Percentiles rank a stretch among this genome's conserved stretches.
phyloP scores from a whole-genome alignment of 805 yeast genomes.

The Kodamaea jinghongensis region DNA sequence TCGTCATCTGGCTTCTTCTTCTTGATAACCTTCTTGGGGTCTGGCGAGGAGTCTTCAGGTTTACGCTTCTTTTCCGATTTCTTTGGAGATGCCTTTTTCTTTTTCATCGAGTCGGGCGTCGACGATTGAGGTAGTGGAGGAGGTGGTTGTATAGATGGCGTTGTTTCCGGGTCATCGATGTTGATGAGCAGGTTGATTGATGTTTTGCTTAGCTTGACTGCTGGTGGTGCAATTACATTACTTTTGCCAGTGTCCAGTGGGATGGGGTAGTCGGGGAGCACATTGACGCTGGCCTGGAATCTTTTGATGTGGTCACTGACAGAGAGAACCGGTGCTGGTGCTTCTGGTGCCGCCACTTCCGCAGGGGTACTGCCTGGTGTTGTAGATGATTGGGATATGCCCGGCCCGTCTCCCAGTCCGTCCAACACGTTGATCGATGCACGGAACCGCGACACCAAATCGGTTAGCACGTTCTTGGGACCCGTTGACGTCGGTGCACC shows the following conservation, averaged over 20 bases:
- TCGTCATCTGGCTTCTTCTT: conserved; percentile 16
- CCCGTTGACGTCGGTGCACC: conserved; percentile 9
- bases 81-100: conserved; percentile 11
- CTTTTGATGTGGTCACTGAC: conserved; percentile 26
- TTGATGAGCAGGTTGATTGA: conserved; percentile 42
- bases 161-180: conserved; percentile 26
- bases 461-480: conserved; percentile 9
- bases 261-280: conserved; percentile 5
- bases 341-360: conserved; percentile 1
- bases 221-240: conserved; percentile 8
- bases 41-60: conserved; percentile 12
- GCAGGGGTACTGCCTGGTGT: no score
- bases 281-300: conserved; percentile 31
- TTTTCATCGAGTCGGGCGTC: conserved; percentile 1
- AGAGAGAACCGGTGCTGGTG: conserved; percentile 8
- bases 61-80: conserved; percentile 5
- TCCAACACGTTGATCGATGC: conserved; percentile 24
- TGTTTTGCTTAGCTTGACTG: conserved; percentile 24
- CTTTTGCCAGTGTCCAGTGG: conserved; percentile 4
- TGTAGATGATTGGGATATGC: no score
- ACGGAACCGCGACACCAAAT: conserved; percentile 31
- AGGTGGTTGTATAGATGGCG: conserved; percentile 10
- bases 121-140: background rate
- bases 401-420: conserved; percentile 1
- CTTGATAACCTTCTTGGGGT: conserved; percentile 5